Conservation (phyloP, 345 rosid genomes). For the Arabidopsis arenosa region DNA sequence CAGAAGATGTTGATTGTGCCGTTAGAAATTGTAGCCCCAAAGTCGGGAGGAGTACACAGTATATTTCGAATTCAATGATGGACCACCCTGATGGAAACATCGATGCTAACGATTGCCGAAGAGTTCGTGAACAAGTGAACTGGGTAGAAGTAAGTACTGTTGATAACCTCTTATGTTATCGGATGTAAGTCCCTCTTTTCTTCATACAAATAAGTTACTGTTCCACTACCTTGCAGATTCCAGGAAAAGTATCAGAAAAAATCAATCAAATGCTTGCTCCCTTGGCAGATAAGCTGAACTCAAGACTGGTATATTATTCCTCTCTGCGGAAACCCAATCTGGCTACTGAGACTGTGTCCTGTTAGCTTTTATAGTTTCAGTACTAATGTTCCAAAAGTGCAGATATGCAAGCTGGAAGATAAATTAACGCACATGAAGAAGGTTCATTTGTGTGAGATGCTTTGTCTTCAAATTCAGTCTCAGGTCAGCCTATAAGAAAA, state of each 20-base stretch:
- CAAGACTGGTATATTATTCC: conserved; percentile 54
- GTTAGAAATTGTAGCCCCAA: conserved; percentile 45
- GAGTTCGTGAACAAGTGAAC: conserved; percentile 45
- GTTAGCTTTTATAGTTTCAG: conserved; percentile 21
- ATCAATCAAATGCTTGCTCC: conserved; percentile 59
- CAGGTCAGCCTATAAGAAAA: conserved; percentile 59
- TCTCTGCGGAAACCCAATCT: conserved; percentile 31
- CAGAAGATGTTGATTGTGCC: conserved; percentile 47
- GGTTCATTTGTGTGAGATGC: conserved; percentile 56
- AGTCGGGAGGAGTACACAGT: conserved; percentile 38
- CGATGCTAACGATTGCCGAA: conserved; percentile 39
- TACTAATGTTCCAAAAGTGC: conserved; percentile 42
- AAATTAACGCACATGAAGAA: conserved; percentile 58
- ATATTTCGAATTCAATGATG: conserved; percentile 40
- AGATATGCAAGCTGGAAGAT: conserved; percentile 72
- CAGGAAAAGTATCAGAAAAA: conserved; percentile 56
- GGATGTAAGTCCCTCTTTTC: conserved; percentile 34
- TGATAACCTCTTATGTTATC: conserved; percentile 32
- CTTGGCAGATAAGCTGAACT: conserved; percentile 53
- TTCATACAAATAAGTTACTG: conserved; percentile 18
- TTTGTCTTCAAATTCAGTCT: conserved; percentile 65
- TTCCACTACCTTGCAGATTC: conserved; percentile 61
- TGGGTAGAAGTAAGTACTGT: conserved; percentile 67
- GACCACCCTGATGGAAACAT: conserved; percentile 47
- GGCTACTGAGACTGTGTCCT: conserved; percentile 28